phyloP scores from a whole-genome alignment of 1,284 basidiomycete species.

The Sutorius eximius region DNA sequence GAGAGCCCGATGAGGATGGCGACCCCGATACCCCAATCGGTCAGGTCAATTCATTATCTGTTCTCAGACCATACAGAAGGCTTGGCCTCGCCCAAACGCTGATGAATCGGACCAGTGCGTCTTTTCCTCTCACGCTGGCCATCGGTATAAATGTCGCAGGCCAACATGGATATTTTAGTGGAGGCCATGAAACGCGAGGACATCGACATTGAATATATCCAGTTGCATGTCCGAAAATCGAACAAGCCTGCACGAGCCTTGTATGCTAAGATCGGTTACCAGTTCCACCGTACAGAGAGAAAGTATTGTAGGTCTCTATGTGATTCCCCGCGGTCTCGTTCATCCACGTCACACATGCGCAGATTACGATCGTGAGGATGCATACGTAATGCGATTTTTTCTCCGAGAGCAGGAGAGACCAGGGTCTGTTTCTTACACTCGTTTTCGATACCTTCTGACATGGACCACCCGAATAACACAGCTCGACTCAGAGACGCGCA shows the following conservation, averaged over 20 bases:
- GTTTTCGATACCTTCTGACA: not conserved
- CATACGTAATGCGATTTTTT: constrained; percentile 73
- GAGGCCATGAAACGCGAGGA: constrained; percentile 86
- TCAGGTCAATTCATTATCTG: constrained; percentile 90
- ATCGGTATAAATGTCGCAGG: constrained; percentile 4
- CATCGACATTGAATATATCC: constrained; percentile 67
- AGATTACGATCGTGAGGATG: constrained; percentile 87
- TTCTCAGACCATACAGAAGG: constrained; percentile 80
- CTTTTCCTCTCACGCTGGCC: not conserved
- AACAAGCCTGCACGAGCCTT: constrained; percentile 83
- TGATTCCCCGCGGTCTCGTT: not conserved
- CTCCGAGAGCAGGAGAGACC: constrained; percentile 32
- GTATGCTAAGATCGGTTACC: constrained; percentile 85
- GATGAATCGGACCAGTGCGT: constrained; percentile 84
- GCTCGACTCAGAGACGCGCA: constrained; percentile 2
- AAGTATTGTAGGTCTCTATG: constrained; percentile 71
- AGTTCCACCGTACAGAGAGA: constrained; percentile 72
- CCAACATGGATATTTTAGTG: constrained; percentile 46
- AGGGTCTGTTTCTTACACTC: constrained; percentile 12
- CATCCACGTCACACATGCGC: not conserved
- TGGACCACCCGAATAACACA: not conserved
- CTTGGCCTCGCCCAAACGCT: constrained; percentile 85
- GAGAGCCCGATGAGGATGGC: constrained; percentile 22
- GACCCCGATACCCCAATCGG: constrained; percentile 40
- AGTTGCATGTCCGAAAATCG: constrained; percentile 84